Base-by-base conservation (phyloP, 345 rosid species). In the Eucalyptus globulus region DNA sequence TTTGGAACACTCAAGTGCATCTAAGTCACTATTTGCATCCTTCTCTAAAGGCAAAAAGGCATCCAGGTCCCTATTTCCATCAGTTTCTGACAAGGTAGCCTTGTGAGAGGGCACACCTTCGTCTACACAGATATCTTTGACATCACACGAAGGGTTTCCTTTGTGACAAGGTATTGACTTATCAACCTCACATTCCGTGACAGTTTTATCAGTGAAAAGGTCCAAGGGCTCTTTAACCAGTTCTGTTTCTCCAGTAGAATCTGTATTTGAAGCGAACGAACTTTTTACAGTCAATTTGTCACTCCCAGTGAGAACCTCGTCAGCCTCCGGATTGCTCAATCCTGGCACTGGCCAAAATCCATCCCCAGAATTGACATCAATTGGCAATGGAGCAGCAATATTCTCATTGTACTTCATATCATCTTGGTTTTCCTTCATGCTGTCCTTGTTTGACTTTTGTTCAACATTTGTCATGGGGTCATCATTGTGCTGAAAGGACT, bases 81-180 rank as follows among this genome's bases (percentile, higher is more conserved):
- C 44, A 87, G 34, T 92, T 95, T 80, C 93, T 53, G 93, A 93
- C 91, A 93, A 92, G 90, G 93, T 92, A 93, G 91, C 95, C 90
- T 91, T 95, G 29, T 93, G 93, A n/a, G 92, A 89, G 54, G 94
- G 95, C 37, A 95, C 90, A 40, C 96, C 98, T 89, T 97, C 95
- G 58, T 98, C 98, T 6, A 97, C 80, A 16, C 98, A 95, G 47
- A 98, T 96, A 88, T 96, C 99, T 92, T 95, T 97, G 56, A 97
- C 93, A 7, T 93, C 95, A 91, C 93, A 93, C 87, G 89, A 94
- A 65, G 93, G 86, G 56, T 89, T 93, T 90, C 93, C 98, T 89
- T 94, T 93, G 91, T 91, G 94, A 89, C 98, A 95, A 87, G 94
- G 96, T 27, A 93, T 91, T 81, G 95, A 91, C 92, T 97, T 96